Conservation (phyloP, 2,329 filamentous ascomycete species). For the Verticillium dahliae region DNA sequence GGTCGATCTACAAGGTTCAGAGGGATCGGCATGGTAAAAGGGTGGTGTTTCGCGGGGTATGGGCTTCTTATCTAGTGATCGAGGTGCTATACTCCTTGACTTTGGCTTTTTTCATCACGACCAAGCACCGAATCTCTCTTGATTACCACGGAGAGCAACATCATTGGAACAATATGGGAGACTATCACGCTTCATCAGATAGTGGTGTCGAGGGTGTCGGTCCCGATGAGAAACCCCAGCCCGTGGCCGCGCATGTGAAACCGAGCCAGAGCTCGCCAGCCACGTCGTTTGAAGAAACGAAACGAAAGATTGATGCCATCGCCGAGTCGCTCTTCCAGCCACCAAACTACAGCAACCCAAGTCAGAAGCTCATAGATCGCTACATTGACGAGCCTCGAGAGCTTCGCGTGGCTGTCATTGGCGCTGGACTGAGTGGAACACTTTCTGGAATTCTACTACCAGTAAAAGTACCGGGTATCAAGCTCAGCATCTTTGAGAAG, state of each 20-base stretch:
- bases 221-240: neutral
- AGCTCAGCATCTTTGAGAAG: slow-evolving; percentile 63
- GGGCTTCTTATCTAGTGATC: neutral
- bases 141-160: neutral
- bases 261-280: neutral
- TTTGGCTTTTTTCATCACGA: neutral
- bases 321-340: neutral
- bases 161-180: neutral
- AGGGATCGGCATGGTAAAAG: neutral
- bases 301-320: neutral
- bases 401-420: slow-evolving; percentile 53
- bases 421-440: slow-evolving; percentile 57
- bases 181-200: neutral
- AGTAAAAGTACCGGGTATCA: slow-evolving; percentile 59
- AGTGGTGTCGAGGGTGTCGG: neutral
- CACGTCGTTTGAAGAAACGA: neutral
- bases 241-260: neutral
- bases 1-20: neutral
- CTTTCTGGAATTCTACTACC: slow-evolving; percentile 61
- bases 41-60: neutral
- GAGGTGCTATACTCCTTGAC: neutral
- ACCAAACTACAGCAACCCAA: slow-evolving; percentile 11
- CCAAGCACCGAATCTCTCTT: neutral
- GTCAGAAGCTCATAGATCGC: slow-evolving; percentile 24
- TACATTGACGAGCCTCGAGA: slow-evolving; percentile 39